Conservation (phyloP, 257 asterid genomes). For the Solanum lycopersicoides region DNA sequence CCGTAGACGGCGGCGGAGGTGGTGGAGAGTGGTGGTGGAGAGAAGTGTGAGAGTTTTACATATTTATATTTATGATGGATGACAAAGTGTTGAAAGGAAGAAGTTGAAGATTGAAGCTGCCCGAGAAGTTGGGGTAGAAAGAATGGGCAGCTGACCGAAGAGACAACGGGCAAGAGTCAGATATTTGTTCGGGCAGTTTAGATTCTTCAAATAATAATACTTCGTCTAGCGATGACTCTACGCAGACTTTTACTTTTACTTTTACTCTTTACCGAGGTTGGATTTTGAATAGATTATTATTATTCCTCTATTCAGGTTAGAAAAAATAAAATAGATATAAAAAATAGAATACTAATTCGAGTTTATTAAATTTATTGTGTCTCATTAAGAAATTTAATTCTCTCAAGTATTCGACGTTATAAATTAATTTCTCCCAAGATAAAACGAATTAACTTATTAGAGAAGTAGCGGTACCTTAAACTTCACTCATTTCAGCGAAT, state of each 20-base stretch:
- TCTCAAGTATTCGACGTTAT: too few relatives aligned
- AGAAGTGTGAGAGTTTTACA: slow-evolving; percentile 1
- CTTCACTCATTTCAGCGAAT: too few relatives aligned
- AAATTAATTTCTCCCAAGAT: too few relatives aligned
- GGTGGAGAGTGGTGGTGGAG: slow-evolving; percentile 10
- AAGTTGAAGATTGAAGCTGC: slow-evolving; percentile 38
- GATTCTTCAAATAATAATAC: slow-evolving; percentile 5
- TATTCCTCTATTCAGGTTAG: too few relatives aligned
- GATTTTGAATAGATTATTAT: background rate
- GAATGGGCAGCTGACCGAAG: slow-evolving; percentile 20
- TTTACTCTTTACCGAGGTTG: background rate
- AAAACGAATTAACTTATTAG: too few relatives aligned
- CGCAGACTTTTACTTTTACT: background rate
- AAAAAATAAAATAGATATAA: too few relatives aligned
- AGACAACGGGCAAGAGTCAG: slow-evolving; percentile 61
- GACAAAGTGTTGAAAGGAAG: background rate
- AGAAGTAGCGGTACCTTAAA: too few relatives aligned
- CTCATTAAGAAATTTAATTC: too few relatives aligned
- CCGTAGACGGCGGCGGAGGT: slow-evolving; percentile 28
- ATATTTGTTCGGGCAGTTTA: slow-evolving; percentile 63
- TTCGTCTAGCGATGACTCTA: background rate
- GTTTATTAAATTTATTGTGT: too few relatives aligned
- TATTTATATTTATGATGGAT: slow-evolving; percentile 6
- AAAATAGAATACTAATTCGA: too few relatives aligned
- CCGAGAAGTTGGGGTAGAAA: slow-evolving; percentile 13